Base-by-base conservation (phyloP, 2,329 filamentous ascomycete species). In the Trichophyton benhamiae region DNA sequence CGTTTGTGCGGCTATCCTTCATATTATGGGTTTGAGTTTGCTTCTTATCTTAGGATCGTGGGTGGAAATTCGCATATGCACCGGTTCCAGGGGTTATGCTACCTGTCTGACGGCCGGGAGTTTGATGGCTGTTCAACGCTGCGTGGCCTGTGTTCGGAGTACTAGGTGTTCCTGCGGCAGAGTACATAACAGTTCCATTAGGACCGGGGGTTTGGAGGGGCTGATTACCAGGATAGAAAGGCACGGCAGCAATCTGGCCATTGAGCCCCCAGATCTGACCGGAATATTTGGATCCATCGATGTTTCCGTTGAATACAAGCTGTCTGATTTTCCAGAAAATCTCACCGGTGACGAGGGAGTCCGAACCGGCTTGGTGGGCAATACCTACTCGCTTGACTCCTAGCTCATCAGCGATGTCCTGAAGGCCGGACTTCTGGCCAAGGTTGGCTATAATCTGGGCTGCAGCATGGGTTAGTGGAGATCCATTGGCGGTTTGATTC, bases 221-320 rank as follows among this genome's bases (percentile, higher is more conserved):
- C 62, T 77, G 67, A 22, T 44, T 63, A 33, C 15, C 5, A 6
- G 68, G 65, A 55, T 74, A 70, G 64, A 80, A 76, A 38, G 68
- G 71, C 67, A 80, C 67, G n/a, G 76, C 80, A 68, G 75, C 82
- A 78, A 73, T 87, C 84, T 66, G 88, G 81, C 76, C 87, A 59
- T 91, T 91, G 8, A 97, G 79, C 9, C 92, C 92, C 88, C 92
- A 97, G 67, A 96, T 91, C 75, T 95, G 92, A 63, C 91, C 91
- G 4, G 88, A 78, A 66, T 95, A 90, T 67, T 95, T 80, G 38
- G 81, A 88, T 33, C 88, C 84, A 5, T 89, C 85, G 55, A 96
- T 87, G 25, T 85, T 82, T 64, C 88, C 87, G 68, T 87, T 87
- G 76, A 95, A 97, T 66, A 97, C 89, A 70, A 89, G 86, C 71